Conservation (phyloP, 2,329 filamentous ascomycete genomes). For the Pyrenochaeta sp. region DNA sequence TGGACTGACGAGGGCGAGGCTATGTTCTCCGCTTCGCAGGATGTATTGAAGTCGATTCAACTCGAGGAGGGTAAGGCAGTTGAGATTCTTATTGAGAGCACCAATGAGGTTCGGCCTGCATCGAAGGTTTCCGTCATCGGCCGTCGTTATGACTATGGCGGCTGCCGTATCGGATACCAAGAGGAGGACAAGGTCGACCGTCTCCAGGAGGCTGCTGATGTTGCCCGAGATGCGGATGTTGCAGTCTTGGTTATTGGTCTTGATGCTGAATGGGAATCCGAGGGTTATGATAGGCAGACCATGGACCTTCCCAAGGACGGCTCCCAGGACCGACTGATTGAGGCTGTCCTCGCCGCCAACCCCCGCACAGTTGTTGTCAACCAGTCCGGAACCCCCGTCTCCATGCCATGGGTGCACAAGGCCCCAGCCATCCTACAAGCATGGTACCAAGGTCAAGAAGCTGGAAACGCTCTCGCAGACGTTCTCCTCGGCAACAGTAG, state of each 20-base stretch:
- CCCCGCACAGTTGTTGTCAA: conserved; percentile 74
- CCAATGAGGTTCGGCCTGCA: conserved; percentile 69
- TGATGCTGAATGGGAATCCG: conserved; percentile 79
- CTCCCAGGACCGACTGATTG: conserved; percentile 69
- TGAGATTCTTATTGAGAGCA: conserved; percentile 70
- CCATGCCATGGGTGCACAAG: conserved; percentile 72
- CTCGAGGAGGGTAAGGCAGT: conserved; percentile 67
- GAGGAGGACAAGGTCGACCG: conserved; percentile 69
- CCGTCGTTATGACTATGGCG: conserved; percentile 72
- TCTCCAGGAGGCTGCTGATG: conserved; percentile 64
- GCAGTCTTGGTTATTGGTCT: conserved; percentile 80
- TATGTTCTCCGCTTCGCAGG: conserved; percentile 73
- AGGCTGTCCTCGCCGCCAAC: conserved; percentile 69
- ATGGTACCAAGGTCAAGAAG: conserved; percentile 89
- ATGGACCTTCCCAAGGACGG: conserved; percentile 66
- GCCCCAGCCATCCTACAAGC: conserved; percentile 74
- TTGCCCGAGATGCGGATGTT: conserved; percentile 75
- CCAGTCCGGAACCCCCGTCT: conserved; percentile 76
- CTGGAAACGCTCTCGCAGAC: conserved; percentile 80
- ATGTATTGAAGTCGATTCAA: conserved; percentile 67
- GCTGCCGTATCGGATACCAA: conserved; percentile 75
- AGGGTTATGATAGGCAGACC: conserved; percentile 69
- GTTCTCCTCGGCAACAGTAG: conserved; percentile 77
- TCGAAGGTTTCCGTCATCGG: conserved; percentile 65
- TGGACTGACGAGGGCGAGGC: conserved; percentile 74